A percentile compares a stretch with the other conserved stretches of the same genome.
phyloP scores from a whole-genome alignment of 352 stramenopile species.

The Globisporangium paddicum region DNA sequence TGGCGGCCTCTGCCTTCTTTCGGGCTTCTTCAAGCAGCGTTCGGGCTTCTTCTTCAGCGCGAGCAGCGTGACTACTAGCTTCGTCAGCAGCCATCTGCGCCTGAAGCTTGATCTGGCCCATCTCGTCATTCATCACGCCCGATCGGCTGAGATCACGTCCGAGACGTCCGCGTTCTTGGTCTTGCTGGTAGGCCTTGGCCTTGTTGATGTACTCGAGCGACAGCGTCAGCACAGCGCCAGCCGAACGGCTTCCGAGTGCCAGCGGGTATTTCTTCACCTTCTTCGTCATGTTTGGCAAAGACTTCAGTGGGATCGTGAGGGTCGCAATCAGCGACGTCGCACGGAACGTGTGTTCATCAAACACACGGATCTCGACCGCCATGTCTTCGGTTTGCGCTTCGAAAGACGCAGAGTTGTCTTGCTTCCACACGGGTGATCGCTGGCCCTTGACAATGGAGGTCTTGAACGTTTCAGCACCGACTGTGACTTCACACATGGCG shows the following conservation, averaged over 20 bases:
- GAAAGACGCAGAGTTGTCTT: conserved; percentile 83
- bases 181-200: conserved; percentile 69
- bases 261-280: conserved; percentile 79
- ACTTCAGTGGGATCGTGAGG: conserved; percentile 75
- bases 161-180: conserved; percentile 55
- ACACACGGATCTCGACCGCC: conserved; percentile 81
- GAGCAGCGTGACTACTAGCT: conserved; percentile 59
- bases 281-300: conserved; percentile 82
- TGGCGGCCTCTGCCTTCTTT: conserved; percentile 79
- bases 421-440: conserved; percentile 81
- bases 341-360: conserved; percentile 80
- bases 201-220: conserved; percentile 85
- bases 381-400: conserved; percentile 73
- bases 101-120: conserved; percentile 79
- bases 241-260: conserved; percentile 71
- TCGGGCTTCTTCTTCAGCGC: conserved; percentile 72
- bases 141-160: conserved; percentile 53
- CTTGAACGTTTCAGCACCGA: conserved; percentile 80
- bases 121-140: conserved; percentile 75
- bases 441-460: conserved; percentile 79
- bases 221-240: conserved; percentile 69
- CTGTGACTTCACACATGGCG: conserved; percentile 74
- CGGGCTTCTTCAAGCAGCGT: conserved; percentile 69
- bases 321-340: conserved; percentile 69
- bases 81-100: conserved; percentile 80